Percentiles rank a stretch among this genome's conserved stretches.
Conservation (phyloP, 306 rosid species). For the Begonia masoniana region DNA sequence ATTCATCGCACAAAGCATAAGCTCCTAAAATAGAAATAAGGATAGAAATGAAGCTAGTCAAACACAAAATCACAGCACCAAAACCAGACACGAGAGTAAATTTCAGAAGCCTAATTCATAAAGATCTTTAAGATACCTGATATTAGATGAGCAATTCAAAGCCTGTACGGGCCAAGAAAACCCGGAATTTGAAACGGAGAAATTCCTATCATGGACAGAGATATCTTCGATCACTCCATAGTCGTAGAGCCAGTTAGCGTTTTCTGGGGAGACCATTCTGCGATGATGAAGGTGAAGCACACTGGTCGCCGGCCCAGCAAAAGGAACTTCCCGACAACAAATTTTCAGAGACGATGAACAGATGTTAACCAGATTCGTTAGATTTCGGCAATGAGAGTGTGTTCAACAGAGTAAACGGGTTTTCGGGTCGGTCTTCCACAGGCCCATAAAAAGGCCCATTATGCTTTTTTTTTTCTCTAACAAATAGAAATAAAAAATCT, state of each 20-base stretch:
- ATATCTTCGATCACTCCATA: constrained; percentile 67
- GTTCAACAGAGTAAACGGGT: neutral
- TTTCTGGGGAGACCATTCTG: constrained; percentile 84
- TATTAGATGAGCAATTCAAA: constrained; percentile 33
- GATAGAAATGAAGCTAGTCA: too few relatives aligned
- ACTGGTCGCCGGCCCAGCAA: constrained; percentile 19
- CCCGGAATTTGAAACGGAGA: constrained; percentile 35
- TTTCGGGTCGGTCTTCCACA: neutral
- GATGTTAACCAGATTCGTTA: too few relatives aligned
- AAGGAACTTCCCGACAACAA: neutral
- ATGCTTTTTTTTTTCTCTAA: too few relatives aligned
- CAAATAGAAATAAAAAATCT: too few relatives aligned
- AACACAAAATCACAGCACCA: neutral
- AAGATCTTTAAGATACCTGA: constrained; percentile 26
- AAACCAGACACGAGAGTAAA: neutral
- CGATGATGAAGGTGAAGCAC: neutral
- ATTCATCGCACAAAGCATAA: too few relatives aligned
- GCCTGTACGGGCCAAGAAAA: constrained; percentile 64
- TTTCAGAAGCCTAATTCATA: neutral
- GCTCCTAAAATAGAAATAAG: too few relatives aligned
- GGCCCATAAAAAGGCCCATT: neutral
- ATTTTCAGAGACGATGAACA: too few relatives aligned
- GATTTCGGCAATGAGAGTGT: neutral
- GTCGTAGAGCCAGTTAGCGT: constrained; percentile 75
- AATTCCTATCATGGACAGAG: constrained; percentile 45